A percentile compares a stretch with the other conserved stretches of the same genome.
These are phyloP conservation scores for Thermoascus crustaceus DNA, from an alignment of 2,329 filamentous ascomycete genomes.

Conservation along the genomic window DNA sequence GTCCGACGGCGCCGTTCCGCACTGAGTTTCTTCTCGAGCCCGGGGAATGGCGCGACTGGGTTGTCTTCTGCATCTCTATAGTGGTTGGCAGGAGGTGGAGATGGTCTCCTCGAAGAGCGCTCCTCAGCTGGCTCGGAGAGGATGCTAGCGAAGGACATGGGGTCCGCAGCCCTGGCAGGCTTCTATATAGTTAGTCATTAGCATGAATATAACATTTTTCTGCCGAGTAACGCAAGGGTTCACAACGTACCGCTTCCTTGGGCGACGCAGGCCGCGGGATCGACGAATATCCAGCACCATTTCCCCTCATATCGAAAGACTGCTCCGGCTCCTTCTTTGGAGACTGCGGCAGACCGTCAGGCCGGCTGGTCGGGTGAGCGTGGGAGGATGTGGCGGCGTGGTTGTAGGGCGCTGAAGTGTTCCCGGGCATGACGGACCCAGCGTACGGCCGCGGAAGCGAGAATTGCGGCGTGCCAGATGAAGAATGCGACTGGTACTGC, in stretches of 20 bases:
- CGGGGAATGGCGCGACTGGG: conserved; percentile 19
- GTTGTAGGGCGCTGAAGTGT: conserved; percentile 30
- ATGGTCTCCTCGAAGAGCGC: conserved; percentile 40
- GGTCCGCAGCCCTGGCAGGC: conserved; percentile 66
- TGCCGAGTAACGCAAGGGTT: not conserved
- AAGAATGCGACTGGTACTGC: conserved; percentile 28
- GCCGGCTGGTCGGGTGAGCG: conserved; percentile 32
- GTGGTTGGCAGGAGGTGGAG: conserved; percentile 31
- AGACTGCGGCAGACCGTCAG: conserved; percentile 33
- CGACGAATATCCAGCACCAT: conserved; percentile 23
- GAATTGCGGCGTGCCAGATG: conserved; percentile 23
- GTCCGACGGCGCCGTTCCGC: conserved; percentile 20
- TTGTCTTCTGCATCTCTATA: conserved; percentile 18
- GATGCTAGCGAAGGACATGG: conserved; percentile 95
- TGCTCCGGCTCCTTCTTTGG: conserved; percentile 34
- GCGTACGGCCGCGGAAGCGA: conserved; percentile 29
- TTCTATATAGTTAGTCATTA: conserved; percentile 42
- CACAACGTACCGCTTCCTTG: conserved; percentile 32
- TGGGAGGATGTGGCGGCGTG: conserved; percentile 31
- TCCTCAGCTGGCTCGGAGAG: conserved; percentile 70
- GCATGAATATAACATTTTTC: conserved; percentile 14
- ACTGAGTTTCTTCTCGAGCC: conserved; percentile 20
- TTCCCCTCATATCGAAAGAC: conserved; percentile 22
- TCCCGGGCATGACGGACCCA: conserved; percentile 26
- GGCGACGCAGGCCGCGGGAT: conserved; percentile 27